Evolutionary conservation across 2,329 filamentous ascomycete genomes (phyloP), one percentile per base, ranked within the genome.

Genomic region (Sclerotinia trifoliorum): DNA sequence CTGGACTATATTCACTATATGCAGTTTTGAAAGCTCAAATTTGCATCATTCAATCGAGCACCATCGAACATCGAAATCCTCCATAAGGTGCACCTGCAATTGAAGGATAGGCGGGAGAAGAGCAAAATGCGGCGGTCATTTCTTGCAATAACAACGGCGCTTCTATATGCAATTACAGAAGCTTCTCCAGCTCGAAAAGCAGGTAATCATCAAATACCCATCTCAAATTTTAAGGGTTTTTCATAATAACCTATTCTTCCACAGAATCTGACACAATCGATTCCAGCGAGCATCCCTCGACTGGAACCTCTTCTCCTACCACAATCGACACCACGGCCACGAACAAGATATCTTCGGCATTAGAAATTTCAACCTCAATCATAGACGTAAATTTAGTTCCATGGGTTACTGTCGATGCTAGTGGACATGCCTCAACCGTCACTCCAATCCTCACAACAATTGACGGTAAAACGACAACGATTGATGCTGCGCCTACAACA

Each of bases 391-490:
- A 29, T 21, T 68, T 75, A 19, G 65, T 70, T 51, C 73, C 75
- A 24, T 77, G 72, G 73, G 70, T 77, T 21, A 73, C 75, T 5
- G 72, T 76, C 35, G 69, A 74, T 69, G 69, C 70, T n/a, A 74
- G 70, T 65, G 75, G 74, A 19, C 44, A 66, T 26, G 70, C 70
- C 2, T 73, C 75, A 26, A 77, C 74, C 3, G 71, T 74, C 39
- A 76, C 74, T 19, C 73, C 75, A 1, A 66, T 71, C 52, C 56
- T 74, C 51, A 74, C 72, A 26, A 74, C 71, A 7, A 67, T 75
- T 17, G 70, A 70, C 52, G 71, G 73, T 10, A 70, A 71, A 58
- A 67, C 70, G 29, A 75, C 71, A 35, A 76, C 72, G 1, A 70
- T 74, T 35, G 70, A 70, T 68, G 68, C 70, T 29, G 69, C 67